Base-by-base conservation (phyloP, 208 protist species). In the Trypanosomatidae sp. region DNA sequence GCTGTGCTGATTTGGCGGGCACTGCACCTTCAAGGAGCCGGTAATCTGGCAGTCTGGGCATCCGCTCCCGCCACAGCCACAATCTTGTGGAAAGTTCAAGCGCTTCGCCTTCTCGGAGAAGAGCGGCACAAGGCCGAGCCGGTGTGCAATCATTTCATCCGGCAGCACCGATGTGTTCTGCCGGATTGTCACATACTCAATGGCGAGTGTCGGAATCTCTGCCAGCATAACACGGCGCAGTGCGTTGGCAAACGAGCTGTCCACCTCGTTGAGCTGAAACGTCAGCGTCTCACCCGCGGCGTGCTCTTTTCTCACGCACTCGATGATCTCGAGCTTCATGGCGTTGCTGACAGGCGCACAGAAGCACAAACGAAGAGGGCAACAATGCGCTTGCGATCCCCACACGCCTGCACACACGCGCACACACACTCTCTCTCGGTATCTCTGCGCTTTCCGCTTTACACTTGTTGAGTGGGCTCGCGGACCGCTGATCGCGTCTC, bases 111-210 rank as follows among this genome's bases (percentile, higher is more conserved):
- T 96, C 83, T 85, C 91, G 15, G 91, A 96, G 67, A 84, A 90
- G 30, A 99, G 81, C 19, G 99, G 99, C 33, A 99, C 94, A 0
- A 99, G 87, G 9, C 99, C 99, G 8, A 99, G 82, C 4, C 99
- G 85, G 80, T 99, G 99, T 3, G 98, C 95, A 28, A 99, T 94
- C 87, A 99, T 99, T 81, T 99, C 99, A 83, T 99, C 99, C 7
- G 92, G 89, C 22, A 99, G 87, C n/a, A 99, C 94, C 7, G 97
- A 99, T 8, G 96, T 97, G 79, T 99, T 99, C 69, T 95, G 81
- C 8, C 89, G 60, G 43, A 99, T 90, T 13, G 99, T 97, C 1
- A 99, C 98, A 1, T 95, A 79, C 80, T 99, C 99, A 44, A 99
- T 99, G 36, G 97, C 97, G 28, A 99, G 91, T 1, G 94, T 98